Evolutionary conservation across 192 early-diverging fungal genomes (phyloP).

Genomic region (Entomortierella lignicola): DNA sequence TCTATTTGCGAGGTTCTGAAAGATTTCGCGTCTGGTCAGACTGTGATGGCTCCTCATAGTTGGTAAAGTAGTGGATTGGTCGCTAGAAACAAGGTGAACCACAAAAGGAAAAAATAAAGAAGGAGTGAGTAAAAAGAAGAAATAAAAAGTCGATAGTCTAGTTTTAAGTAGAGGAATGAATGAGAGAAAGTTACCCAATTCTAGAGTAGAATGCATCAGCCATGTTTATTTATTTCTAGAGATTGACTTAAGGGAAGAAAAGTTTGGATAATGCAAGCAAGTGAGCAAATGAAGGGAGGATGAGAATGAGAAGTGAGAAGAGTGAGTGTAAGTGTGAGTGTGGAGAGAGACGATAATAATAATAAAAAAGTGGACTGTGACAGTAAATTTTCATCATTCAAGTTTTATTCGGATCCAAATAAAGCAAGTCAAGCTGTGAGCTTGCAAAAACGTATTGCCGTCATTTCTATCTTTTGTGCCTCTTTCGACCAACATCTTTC

Average conservation of each 20-base stretch:
- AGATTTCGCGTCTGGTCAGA: conserved; percentile 59
- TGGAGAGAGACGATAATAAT: too few species aligned
- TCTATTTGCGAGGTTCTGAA: conserved; percentile 68
- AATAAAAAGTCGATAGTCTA: too few species aligned
- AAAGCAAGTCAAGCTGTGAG: too few species aligned
- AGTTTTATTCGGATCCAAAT: too few species aligned
- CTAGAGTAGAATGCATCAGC: conserved; percentile 17
- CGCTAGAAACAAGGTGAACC: neutral
- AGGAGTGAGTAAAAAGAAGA: neutral
- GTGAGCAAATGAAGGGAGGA: neutral
- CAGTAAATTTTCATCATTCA: too few species aligned
- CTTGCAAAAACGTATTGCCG: too few species aligned
- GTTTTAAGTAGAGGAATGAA: too few species aligned
- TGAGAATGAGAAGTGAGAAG: too few species aligned
- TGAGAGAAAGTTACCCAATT: conserved; percentile 3
- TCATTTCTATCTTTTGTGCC: too few species aligned
- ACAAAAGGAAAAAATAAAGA: neutral
- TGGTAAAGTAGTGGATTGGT: conserved; percentile 9
- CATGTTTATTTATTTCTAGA: neutral
- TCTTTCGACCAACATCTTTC: too few species aligned
- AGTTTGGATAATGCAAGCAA: neutral
- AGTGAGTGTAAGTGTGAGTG: too few species aligned
- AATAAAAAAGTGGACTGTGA: too few species aligned
- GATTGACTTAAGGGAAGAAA: neutral
- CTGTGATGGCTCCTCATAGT: conserved; percentile 60